These are phyloP conservation scores for Parathielavia hyrcaniae DNA, from an alignment of 495 filamentous ascomycete species.

Conservation along the genomic window DNA sequence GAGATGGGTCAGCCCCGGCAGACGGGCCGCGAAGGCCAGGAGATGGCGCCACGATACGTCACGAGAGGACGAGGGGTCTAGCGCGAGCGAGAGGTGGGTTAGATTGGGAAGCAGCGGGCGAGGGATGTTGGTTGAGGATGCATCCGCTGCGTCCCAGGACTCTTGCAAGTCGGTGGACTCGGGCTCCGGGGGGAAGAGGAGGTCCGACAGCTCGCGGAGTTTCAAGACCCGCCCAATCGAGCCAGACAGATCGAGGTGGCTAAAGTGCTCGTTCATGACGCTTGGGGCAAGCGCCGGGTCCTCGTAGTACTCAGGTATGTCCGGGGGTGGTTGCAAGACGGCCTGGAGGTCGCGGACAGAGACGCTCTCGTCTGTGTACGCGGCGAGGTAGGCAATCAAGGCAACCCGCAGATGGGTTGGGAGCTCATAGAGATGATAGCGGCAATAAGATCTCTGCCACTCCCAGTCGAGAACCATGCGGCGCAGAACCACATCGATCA, in stretches of 20 bases:
- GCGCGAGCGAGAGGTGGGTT: constrained; percentile 52
- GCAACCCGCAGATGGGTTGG: constrained; percentile 55
- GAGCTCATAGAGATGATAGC: constrained; percentile 56
- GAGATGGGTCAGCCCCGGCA: constrained; percentile 66
- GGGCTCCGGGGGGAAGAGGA: constrained; percentile 37
- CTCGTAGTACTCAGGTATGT: constrained; percentile 29
- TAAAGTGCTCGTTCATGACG: constrained; percentile 48
- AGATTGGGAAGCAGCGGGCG: constrained; percentile 42
- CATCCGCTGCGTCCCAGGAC: constrained; percentile 39
- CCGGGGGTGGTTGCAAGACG: constrained; percentile 34
- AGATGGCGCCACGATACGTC: constrained; percentile 61
- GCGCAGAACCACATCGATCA: constrained; percentile 55
- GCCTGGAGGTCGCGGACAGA: constrained; percentile 39
- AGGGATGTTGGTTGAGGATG: constrained; percentile 19
- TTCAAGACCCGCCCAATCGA: constrained; percentile 53
- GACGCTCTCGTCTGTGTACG: constrained; percentile 44
- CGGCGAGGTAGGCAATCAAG: constrained; percentile 57
- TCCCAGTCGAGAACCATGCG: constrained; percentile 63
- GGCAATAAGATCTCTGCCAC: constrained; percentile 60
- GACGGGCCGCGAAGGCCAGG: constrained; percentile 52
- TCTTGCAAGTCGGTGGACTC: constrained; percentile 6
- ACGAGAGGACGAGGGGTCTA: constrained; percentile 29
- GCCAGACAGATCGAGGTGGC: constrained; percentile 58
- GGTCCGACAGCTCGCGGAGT: constrained; percentile 53
- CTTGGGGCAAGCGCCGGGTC: constrained; percentile 21